Percentiles rank a stretch among this genome's conserved stretches.
These are phyloP conservation scores for Akanthomyces lecanii DNA, from an alignment of 2,329 filamentous ascomycete genomes.

Conservation along the genomic window DNA sequence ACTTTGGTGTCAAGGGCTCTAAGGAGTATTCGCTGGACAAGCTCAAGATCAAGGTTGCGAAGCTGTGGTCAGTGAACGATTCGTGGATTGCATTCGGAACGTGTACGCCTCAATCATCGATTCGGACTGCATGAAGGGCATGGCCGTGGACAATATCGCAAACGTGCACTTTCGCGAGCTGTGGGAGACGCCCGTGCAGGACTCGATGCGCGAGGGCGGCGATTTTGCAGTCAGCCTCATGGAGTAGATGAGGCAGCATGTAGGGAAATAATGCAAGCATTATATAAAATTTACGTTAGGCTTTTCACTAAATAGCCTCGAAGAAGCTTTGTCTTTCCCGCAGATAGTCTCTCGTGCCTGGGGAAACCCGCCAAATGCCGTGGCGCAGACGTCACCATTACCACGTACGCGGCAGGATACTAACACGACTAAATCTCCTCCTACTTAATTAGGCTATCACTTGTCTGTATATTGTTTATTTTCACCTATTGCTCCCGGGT, in stretches of 20 bases:
- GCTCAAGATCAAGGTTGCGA: not conserved
- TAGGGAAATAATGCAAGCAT: no score
- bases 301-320: no score
- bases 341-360: no score
- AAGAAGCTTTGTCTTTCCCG: no score
- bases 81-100: not conserved
- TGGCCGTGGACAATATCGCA: not conserved
- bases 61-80: not conserved
- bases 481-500: no score
- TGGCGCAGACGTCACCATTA: no score
- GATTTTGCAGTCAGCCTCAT: constrained; percentile 2
- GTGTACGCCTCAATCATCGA: not conserved
- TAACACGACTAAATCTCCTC: no score
- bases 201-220: not conserved
- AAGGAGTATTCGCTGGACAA: not conserved
- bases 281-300: no score
- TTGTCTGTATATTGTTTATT: no score
- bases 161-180: not conserved
- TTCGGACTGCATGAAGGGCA: not conserved
- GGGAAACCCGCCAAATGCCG: no score
- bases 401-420: no score
- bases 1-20: not conserved
- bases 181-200: not conserved
- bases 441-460: no score
- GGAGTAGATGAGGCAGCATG: not conserved